Percentiles rank a stretch among this genome's conserved stretches.
Evolutionary conservation across 2,329 filamentous ascomycete genomes (phyloP).

Genomic region (Dactylonectria macrodidyma): DNA sequence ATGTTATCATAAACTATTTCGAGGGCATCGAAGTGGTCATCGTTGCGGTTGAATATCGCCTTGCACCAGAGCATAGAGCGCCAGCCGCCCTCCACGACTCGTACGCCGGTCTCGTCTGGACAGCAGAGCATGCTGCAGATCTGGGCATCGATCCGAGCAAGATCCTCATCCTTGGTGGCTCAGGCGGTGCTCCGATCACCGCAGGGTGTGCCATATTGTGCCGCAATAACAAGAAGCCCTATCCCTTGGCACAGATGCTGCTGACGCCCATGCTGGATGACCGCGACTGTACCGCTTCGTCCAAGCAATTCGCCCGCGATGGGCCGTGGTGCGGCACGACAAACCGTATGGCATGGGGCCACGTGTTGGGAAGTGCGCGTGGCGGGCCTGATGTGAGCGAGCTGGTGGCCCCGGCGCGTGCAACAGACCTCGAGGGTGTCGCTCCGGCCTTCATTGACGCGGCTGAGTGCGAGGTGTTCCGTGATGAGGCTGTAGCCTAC

Average conservation of each 20-base stretch:
- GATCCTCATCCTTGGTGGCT: slow-evolving; percentile 31
- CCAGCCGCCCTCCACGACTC: slow-evolving; percentile 30
- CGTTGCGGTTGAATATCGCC: slow-evolving; percentile 14
- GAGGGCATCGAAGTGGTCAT: background rate
- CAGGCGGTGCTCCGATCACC: slow-evolving; percentile 32
- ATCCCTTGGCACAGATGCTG: slow-evolving; percentile 26
- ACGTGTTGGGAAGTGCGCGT: background rate
- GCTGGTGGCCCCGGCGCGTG: too few species aligned
- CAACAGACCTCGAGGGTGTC: background rate
- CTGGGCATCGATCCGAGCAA: slow-evolving; percentile 27
- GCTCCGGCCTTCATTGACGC: background rate
- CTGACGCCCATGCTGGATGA: slow-evolving; percentile 39
- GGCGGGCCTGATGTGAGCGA: background rate
- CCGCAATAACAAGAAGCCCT: slow-evolving; percentile 20
- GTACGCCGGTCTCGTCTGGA: slow-evolving; percentile 28
- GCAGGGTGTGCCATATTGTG: slow-evolving; percentile 27
- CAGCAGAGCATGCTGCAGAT: slow-evolving; percentile 2
- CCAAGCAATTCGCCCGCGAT: background rate
- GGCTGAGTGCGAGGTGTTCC: background rate
- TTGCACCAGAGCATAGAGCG: slow-evolving; percentile 33
- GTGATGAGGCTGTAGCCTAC: background rate
- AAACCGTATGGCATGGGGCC: background rate
- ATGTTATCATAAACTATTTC: background rate
- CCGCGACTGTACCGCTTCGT: background rate
- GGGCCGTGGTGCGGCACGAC: background rate